Evolutionary conservation across 129 eudicot genomes (phyloP).

Genomic region (Heracleum sosnowskyi): DNA sequence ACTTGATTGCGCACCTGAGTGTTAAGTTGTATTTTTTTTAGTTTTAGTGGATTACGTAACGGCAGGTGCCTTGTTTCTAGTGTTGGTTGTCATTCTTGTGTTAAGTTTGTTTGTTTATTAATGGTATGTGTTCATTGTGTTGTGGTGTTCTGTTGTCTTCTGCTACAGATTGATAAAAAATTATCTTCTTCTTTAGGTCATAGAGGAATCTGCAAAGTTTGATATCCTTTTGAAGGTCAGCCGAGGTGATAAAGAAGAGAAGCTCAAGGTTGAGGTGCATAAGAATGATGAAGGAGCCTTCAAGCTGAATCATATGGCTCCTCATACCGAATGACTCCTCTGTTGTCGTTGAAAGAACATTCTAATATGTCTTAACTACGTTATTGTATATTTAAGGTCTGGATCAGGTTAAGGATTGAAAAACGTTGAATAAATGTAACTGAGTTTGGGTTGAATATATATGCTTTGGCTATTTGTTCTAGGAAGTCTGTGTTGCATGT

Average conservation of each 20-base stretch:
- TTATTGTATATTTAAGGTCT: not conserved
- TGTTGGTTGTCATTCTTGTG: too few relatives aligned
- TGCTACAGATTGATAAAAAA: not conserved
- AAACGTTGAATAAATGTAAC: not conserved
- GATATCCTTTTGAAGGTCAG: conserved; percentile 62
- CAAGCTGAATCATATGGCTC: conserved; percentile 48
- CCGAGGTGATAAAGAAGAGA: conserved; percentile 73
- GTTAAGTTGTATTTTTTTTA: not conserved
- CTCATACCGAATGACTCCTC: not conserved
- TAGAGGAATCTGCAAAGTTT: conserved; percentile 39
- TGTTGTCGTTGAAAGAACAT: not conserved
- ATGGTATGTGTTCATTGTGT: too few relatives aligned
- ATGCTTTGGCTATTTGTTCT: not conserved
- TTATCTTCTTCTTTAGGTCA: not conserved
- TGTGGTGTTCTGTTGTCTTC: not conserved
- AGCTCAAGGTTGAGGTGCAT: conserved; percentile 79
- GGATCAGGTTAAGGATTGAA: not conserved
- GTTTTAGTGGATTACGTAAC: too few relatives aligned
- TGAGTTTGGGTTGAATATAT: not conserved
- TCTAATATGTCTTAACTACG: not conserved
- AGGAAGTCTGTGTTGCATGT: too few relatives aligned
- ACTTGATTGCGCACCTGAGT: not conserved
- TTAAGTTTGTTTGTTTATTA: not conserved
- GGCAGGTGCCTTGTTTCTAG: not conserved
- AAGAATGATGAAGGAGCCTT: conserved; percentile 55